A percentile compares a stretch with the other conserved stretches of the same genome.
phyloP scores from a whole-genome alignment of 345 rosid species.

The Gossypium rotundifolium region DNA sequence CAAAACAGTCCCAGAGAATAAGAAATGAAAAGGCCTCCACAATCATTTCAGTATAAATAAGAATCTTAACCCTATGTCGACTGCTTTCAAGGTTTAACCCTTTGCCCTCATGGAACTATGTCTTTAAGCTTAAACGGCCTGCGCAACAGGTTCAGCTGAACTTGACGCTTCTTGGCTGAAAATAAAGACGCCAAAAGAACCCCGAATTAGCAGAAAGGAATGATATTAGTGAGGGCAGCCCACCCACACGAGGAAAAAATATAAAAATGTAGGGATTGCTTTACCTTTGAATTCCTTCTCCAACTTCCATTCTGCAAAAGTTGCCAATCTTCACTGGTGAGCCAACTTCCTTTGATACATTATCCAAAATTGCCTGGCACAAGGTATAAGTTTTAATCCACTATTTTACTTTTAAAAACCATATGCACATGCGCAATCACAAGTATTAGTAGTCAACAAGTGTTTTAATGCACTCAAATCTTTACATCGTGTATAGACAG shows the following conservation, averaged over 20 bases:
- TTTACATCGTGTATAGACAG: not conserved
- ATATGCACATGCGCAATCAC: not conserved
- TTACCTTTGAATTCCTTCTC: slow-evolving; percentile 94
- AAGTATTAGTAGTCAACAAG: not conserved
- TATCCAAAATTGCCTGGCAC: slow-evolving; percentile 52
- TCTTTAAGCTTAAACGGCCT: slow-evolving; percentile 36
- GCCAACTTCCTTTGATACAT: slow-evolving; percentile 75
- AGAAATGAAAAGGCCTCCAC: too few species aligned
- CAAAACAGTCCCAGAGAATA: too few species aligned
- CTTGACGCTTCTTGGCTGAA: slow-evolving; percentile 40
- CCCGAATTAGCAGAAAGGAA: not conserved
- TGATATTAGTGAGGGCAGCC: not conserved
- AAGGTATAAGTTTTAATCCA: not conserved
- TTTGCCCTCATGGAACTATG: not conserved
- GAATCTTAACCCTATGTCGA: not conserved
- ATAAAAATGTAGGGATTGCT: not conserved
- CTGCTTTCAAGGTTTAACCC: not conserved
- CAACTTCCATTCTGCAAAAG: slow-evolving; percentile 92
- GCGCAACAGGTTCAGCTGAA: slow-evolving; percentile 48
- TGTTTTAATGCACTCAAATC: not conserved
- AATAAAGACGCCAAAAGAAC: not conserved
- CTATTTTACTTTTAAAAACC: not conserved
- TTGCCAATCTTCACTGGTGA: slow-evolving; percentile 66
- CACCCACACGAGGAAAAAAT: not conserved
- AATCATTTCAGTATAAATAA: not conserved